Percentiles rank a stretch among this genome's conserved stretches.
Evolutionary conservation across 2,329 filamentous ascomycete species (phyloP).

Genomic region (Exophiala sp.): DNA sequence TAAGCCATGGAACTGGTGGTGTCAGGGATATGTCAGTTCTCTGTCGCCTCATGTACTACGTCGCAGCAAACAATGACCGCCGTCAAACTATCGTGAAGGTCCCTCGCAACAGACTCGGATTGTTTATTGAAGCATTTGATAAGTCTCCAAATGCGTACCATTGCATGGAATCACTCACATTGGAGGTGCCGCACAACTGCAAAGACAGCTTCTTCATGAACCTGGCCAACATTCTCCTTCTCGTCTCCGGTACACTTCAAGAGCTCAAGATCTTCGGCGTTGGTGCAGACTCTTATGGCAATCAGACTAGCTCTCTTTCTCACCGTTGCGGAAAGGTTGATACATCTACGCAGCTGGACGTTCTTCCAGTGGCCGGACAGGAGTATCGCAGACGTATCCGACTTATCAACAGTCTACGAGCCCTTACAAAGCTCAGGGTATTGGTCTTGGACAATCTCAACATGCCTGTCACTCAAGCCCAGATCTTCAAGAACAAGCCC

Average conservation of each 20-base stretch:
- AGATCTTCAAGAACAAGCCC: conserved; percentile 22
- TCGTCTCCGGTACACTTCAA: conserved; percentile 10
- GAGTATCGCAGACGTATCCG: conserved; percentile 3
- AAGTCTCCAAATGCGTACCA: not conserved
- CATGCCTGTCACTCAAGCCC: conserved; percentile 13
- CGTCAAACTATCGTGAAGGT: conserved; percentile 5
- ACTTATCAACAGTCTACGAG: conserved; percentile 11
- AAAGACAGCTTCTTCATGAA: conserved; percentile 1
- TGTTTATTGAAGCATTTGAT: conserved; percentile 6
- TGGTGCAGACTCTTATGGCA: conserved; percentile 15
- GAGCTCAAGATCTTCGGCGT: conserved; percentile 22
- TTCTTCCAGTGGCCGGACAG: conserved; percentile 15
- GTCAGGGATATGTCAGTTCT: conserved; percentile 12
- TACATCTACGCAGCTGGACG: conserved; percentile 1
- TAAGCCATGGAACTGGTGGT: conserved; percentile 3
- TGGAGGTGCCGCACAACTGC: conserved; percentile 19
- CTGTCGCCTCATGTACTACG: conserved; percentile 18
- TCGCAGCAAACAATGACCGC: conserved; percentile 3
- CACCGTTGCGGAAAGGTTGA: conserved; percentile 12
- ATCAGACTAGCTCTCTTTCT: conserved; percentile 10
- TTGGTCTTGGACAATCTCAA: conserved; percentile 25
- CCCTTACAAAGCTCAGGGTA: conserved; percentile 12
- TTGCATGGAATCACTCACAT: conserved; percentile 12
- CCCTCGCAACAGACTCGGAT: conserved; percentile 6
- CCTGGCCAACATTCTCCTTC: conserved; percentile 6